Evolutionary conservation across 2,329 filamentous ascomycete genomes (phyloP).

Genomic region (Colletotrichum australisinense): DNA sequence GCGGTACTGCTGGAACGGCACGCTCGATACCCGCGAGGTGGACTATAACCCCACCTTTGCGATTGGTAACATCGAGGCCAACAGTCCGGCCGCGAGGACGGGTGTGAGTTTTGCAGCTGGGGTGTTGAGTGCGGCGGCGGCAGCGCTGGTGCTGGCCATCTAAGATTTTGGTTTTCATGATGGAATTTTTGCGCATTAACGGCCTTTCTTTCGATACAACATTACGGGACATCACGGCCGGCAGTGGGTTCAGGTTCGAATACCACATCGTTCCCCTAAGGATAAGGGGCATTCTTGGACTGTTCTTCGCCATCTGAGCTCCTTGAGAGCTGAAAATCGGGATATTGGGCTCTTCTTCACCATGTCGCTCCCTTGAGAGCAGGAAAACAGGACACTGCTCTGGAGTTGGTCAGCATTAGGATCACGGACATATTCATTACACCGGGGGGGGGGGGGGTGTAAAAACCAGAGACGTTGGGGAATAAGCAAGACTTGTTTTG

Average conservation of each 20-base stretch:
- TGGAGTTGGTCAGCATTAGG: background rate
- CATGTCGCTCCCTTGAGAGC: background rate
- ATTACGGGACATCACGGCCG: too few species aligned
- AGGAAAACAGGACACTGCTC: background rate
- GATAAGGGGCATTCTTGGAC: too few species aligned
- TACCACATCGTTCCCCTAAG: too few species aligned
- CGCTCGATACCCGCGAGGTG: slow-evolving; percentile 43
- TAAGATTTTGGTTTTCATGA: background rate
- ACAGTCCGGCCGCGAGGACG: slow-evolving; percentile 26
- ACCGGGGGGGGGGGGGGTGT: too few species aligned
- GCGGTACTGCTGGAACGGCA: slow-evolving; percentile 95
- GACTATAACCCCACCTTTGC: slow-evolving; percentile 46
- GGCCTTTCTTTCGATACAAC: background rate
- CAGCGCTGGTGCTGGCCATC: slow-evolving; percentile 4
- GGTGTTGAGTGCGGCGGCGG: slow-evolving; percentile 2
- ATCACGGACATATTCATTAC: background rate
- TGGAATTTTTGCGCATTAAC: background rate
- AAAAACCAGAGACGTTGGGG: background rate
- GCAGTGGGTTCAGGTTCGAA: too few species aligned
- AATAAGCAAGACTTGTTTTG: background rate
- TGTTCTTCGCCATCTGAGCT: background rate
- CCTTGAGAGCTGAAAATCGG: background rate
- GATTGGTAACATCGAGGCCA: slow-evolving; percentile 38
- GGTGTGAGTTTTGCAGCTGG: slow-evolving; percentile 13
- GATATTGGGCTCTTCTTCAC: background rate